Conservation (phyloP, 352 stramenopile genomes). For the Pythium pyrilobum region DNA sequence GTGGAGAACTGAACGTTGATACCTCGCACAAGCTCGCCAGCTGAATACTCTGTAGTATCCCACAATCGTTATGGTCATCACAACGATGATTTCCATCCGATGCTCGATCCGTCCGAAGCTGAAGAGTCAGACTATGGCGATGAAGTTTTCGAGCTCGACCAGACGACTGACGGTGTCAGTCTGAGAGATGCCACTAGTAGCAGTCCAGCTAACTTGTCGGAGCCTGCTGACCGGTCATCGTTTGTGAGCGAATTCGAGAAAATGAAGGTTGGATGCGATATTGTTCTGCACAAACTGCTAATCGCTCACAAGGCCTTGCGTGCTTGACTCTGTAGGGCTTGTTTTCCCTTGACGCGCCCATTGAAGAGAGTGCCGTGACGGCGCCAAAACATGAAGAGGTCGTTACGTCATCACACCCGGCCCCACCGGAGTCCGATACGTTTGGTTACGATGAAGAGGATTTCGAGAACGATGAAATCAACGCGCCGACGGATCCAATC, state of each 20-base stretch:
- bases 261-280: no score
- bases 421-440: slow-evolving; percentile 20
- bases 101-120: slow-evolving; percentile 11
- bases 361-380: background rate
- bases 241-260: slow-evolving; percentile 32
- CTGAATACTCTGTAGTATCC: slow-evolving; percentile 11
- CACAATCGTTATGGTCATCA: slow-evolving; percentile 34
- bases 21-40: background rate
- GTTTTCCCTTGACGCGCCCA: slow-evolving; percentile 22
- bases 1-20: background rate
- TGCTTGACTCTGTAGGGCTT: slow-evolving; percentile 6
- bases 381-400: background rate
- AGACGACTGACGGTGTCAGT: slow-evolving; percentile 22
- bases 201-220: background rate
- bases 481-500: no score
- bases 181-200: background rate
- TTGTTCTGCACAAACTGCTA: background rate
- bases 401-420: background rate
- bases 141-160: slow-evolving; percentile 62
- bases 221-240: background rate
- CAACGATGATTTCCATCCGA: slow-evolving; percentile 16
- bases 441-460: slow-evolving; percentile 79
- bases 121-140: slow-evolving; percentile 39
- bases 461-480: slow-evolving; percentile 48
- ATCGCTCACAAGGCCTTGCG: no score